Base-by-base conservation (phyloP, 129 eudicot genomes). In the Saussurea involucrata region DNA sequence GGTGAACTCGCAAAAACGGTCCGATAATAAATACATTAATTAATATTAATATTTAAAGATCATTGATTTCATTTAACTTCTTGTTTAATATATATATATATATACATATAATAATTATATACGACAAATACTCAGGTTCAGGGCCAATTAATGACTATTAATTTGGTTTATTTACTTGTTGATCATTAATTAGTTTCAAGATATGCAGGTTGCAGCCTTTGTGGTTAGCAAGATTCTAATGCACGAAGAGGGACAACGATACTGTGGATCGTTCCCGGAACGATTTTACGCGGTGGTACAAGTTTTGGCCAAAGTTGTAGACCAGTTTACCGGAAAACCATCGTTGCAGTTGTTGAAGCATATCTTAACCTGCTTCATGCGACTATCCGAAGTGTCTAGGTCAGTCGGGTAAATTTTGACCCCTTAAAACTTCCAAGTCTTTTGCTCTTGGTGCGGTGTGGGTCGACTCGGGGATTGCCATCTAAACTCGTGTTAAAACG, bases 1-100 rank as follows among this genome's bases (percentile, higher is more conserved):
- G 37, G 78, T 42, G 87, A 75, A 27, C 83, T 76, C 24, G 77
- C 85, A 31, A 71, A 86, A 76, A 80, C 85, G 71, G 90, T 83
- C 55, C 29, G 78, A 28, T n/a, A n/a, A n/a, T n/a, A n/a, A n/a
- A n/a, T n/a, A n/a, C n/a, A n/a, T n/a, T n/a, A n/a, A n/a, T n/a
- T n/a, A n/a, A n/a, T n/a, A n/a, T n/a, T n/a, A n/a, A n/a, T n/a
- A n/a, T 32, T 20, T 22, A 67, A 31, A 49, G 25, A 24, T 67
- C 29, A 6, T 64, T 25, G 34, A 28, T 10, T 64, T 28, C 33
- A 8, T 10, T 60, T 20, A 61, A 27, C 29, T 27, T 27, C 29
- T 27, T 27, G 29, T 27, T 27, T 6, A n/a, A n/a, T n/a, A n/a
- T n/a, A n/a, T n/a, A n/a, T n/a, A n/a, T n/a, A n/a, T n/a, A n/a